These are phyloP conservation scores for Aureobasidium vineae DNA, from an alignment of 2,329 filamentous ascomycete species.

Conservation along the genomic window DNA sequence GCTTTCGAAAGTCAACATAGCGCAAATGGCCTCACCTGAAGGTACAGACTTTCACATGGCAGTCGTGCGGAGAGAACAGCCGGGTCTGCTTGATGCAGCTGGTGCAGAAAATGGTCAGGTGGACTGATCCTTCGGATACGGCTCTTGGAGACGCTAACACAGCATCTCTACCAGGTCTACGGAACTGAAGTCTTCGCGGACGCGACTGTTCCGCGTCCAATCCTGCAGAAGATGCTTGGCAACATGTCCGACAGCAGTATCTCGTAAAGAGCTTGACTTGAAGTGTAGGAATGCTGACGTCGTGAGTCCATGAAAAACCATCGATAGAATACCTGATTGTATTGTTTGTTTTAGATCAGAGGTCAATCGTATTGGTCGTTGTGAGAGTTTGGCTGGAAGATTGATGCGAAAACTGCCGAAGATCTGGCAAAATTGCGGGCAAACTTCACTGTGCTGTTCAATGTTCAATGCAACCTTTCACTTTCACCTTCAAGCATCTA, in stretches of 20 bases:
- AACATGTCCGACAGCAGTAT: background rate
- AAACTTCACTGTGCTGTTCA: background rate
- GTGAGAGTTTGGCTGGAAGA: background rate
- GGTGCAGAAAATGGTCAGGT: background rate
- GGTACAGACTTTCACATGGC: background rate
- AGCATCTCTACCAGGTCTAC: background rate
- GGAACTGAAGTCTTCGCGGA: background rate
- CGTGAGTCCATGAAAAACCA: no score
- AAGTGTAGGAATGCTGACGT: background rate
- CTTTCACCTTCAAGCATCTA: background rate
- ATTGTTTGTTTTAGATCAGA: no score
- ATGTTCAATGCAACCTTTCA: background rate
- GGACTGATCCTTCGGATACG: background rate
- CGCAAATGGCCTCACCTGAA: background rate
- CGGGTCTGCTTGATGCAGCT: background rate
- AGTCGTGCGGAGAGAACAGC: background rate
- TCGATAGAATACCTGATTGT: background rate
- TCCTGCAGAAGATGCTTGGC: slow-evolving; percentile 5
- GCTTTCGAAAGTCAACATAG: background rate
- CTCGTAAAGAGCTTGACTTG: no score
- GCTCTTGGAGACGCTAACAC: slow-evolving; percentile 3
- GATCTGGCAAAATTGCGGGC: slow-evolving; percentile 8
- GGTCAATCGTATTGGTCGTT: background rate
- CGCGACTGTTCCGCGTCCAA: background rate
- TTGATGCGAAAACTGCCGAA: background rate